Conservation (phyloP, 495 filamentous ascomycete species). For the Aspergillus biplanus region DNA sequence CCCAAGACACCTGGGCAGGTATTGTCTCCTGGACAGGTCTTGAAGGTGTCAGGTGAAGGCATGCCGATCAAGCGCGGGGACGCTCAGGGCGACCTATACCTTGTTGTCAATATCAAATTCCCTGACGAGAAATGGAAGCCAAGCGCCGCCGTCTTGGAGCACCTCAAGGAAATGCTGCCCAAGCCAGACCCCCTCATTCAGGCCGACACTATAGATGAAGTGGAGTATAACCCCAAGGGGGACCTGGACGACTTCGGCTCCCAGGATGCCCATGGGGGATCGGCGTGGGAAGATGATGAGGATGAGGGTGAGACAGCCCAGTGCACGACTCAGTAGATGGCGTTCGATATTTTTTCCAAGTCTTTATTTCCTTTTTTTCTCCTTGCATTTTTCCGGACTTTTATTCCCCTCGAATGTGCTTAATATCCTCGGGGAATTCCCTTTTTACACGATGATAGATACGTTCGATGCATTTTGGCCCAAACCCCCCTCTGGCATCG, state of each 20-base stretch:
- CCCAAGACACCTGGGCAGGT: conserved; percentile 70
- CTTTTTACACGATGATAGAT: conserved; percentile 25
- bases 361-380: conserved; percentile 1
- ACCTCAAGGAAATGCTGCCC: conserved; percentile 76
- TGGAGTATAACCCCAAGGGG: conserved; percentile 78
- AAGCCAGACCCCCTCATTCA: conserved; percentile 59
- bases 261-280: conserved; percentile 70
- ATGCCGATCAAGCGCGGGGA: conserved; percentile 93
- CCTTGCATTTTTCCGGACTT: conserved; percentile 6
- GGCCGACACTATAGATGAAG: conserved; percentile 80
- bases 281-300: conserved; percentile 81
- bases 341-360: conserved; percentile 13
- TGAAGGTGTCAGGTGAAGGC: conserved; percentile 85
- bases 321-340: conserved; percentile 80
- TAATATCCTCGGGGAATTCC: conserved; percentile 18
- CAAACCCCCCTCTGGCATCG: conserved; percentile 26
- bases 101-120: conserved; percentile 85
- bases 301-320: conserved; percentile 67
- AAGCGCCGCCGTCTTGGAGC: conserved; percentile 64
- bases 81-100: conserved; percentile 80
- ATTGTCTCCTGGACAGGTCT: conserved; percentile 75
- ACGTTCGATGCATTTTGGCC: conserved; percentile 20
- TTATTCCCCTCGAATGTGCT: conserved; percentile 12
- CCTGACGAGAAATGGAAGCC: conserved; percentile 83
- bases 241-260: conserved; percentile 78